phyloP scores from a whole-genome alignment of 164 flowering plant species.

The Tinospora cordifolia region DNA sequence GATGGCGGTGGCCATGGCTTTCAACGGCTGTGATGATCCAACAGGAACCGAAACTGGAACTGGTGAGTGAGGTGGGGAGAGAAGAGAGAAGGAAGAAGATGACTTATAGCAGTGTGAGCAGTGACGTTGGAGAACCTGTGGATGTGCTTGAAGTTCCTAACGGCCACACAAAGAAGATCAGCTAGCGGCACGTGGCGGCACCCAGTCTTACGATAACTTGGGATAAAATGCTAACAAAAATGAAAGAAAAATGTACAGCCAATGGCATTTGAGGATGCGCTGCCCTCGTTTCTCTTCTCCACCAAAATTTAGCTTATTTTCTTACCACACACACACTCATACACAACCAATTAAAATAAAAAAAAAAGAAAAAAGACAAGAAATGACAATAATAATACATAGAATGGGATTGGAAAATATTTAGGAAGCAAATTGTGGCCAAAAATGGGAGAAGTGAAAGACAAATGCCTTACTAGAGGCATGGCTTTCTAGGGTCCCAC shows the following conservation, averaged over 20 bases:
- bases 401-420: neutral
- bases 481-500: neutral
- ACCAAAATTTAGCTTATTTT: neutral
- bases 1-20: slow-evolving; percentile 30
- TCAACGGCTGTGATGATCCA: slow-evolving; percentile 1
- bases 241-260: neutral
- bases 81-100: neutral
- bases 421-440: neutral
- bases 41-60: neutral
- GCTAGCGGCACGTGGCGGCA: slow-evolving; percentile 26
- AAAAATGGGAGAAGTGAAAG: neutral
- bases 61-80: neutral
- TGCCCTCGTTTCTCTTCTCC: neutral
- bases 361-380: too few relatives aligned
- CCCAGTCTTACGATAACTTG: neutral
- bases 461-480: neutral
- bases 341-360: too few relatives aligned
- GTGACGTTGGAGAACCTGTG: slow-evolving; percentile 10
- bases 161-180: slow-evolving; percentile 39
- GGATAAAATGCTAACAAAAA: neutral
- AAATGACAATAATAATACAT: too few relatives aligned
- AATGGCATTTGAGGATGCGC: neutral
- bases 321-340: neutral
- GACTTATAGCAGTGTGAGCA: slow-evolving; percentile 1
- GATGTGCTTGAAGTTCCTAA: slow-evolving; percentile 19